Conservation (phyloP, 139 green algal species). For the Gonium pectorale region DNA sequence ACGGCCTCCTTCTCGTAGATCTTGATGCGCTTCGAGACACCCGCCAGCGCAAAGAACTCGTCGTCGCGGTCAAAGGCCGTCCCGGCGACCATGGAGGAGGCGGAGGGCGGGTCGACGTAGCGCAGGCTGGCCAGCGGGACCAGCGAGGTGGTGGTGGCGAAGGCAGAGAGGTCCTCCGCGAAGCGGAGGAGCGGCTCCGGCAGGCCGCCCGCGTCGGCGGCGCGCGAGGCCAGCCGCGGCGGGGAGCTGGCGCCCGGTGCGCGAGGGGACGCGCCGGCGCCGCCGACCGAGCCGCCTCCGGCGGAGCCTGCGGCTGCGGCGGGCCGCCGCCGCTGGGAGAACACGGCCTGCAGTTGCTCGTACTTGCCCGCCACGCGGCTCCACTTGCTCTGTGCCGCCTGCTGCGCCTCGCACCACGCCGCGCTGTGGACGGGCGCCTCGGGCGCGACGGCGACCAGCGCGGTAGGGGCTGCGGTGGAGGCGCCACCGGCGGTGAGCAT, state of each 20-base stretch:
- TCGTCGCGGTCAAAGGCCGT: slow-evolving; percentile 92
- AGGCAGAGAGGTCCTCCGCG: slow-evolving; percentile 32
- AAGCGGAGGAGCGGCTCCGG: slow-evolving; percentile 36
- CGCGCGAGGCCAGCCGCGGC: background rate
- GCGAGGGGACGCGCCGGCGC: too few species aligned
- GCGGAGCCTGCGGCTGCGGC: background rate
- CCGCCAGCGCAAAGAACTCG: slow-evolving; percentile 92
- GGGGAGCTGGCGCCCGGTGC: too few species aligned
- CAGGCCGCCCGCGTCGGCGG: slow-evolving; percentile 24
- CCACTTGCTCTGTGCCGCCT: slow-evolving; percentile 39
- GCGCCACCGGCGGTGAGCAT: background rate
- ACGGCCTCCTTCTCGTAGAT: slow-evolving; percentile 74
- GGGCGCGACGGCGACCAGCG: too few species aligned
- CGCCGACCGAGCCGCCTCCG: background rate
- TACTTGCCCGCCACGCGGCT: slow-evolving; percentile 19
- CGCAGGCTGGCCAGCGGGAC: slow-evolving; percentile 8
- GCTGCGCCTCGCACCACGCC: slow-evolving; percentile 22
- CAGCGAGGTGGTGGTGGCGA: slow-evolving; percentile 32
- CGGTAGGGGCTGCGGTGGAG: background rate
- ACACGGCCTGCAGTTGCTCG: slow-evolving; percentile 7
- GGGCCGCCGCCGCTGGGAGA: background rate
- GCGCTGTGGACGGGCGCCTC: background rate
- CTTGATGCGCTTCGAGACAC: slow-evolving; percentile 75
- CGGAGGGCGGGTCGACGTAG: slow-evolving; percentile 28
- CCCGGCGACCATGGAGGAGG: slow-evolving; percentile 80